Conservation (phyloP, 1,284 basidiomycete species). For the Ceratobasidium sp. region DNA sequence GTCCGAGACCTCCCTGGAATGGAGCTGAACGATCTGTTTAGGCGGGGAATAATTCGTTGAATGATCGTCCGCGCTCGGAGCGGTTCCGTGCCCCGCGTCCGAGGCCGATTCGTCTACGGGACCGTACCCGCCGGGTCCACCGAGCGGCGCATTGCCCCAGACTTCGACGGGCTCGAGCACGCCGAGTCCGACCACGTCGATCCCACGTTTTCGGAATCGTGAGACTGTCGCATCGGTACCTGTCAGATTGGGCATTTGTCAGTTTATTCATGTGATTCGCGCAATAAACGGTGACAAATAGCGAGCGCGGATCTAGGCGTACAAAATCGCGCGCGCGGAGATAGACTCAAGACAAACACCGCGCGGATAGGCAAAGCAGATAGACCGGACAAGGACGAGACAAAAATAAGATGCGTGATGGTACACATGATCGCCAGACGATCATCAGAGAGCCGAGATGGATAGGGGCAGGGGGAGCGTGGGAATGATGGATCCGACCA, state of each 20-base stretch:
- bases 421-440: not conserved
- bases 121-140: conserved; percentile 35
- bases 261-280: not conserved
- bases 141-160: conserved; percentile 61
- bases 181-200: conserved; percentile 84
- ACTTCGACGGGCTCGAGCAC: conserved; percentile 86
- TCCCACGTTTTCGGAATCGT: conserved; percentile 85
- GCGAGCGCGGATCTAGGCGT: not conserved
- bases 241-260: conserved; percentile 47
- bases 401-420: not conserved
- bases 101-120: conserved; percentile 8
- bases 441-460: not conserved
- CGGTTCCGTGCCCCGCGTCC: conserved; percentile 31
- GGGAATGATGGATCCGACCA: not conserved
- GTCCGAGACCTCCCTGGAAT: not conserved
- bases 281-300: conserved; percentile 53
- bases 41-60: conserved; percentile 23
- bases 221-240: conserved; percentile 96
- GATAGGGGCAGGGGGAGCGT: not conserved
- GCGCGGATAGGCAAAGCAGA: too few species aligned
- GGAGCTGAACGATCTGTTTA: not conserved
- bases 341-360: too few species aligned
- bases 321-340: conserved; percentile 66
- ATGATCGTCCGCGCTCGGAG: conserved; percentile 1
- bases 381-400: not conserved